Evolutionary conservation across 352 stramenopile genomes (phyloP), one percentile per base, ranked within the genome.

Genomic region (Globisporangium cederbergense): DNA sequence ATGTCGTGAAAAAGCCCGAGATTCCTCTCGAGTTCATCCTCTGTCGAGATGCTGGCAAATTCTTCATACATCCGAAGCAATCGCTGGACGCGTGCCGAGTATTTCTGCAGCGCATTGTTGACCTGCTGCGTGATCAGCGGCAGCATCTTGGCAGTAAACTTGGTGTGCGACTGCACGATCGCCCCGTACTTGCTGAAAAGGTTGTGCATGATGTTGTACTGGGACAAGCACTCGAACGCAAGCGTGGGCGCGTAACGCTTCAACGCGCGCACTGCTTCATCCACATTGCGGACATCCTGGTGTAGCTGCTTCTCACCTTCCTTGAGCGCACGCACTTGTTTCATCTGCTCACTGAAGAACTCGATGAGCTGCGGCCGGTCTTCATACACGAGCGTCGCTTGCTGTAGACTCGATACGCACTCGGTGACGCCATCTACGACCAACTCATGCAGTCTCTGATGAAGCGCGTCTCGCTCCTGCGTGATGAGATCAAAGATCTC

Each of bases 81-180:
- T 1, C 75, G 76, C 43, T 89, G 79, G 18, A 83, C 86, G 2
- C 81, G 72, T 16, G 70, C 18, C 2, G 74, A 75, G 45, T 85
- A 85, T 18, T 82, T 85, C 32, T 89, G 78, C 4, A 90, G 55
- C 11, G 71, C 78, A 28, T 58, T 75, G 36, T 77, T 78, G 16
- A 92, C 81, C 63, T 92, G 83, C 55, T 90, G 79, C 7, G 78
- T 88, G 51, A 92, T 90, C 22, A 73, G 75, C 1, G 83, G 83
- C 20, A 90, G 38, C 50, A 90, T 85, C 52, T 88, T 90, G 13
- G 71, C 71, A 2, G 68, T 75, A 58, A 90, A 92, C 57, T 90
- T 90, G 22, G 69, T 55, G 20, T 92, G 77, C 1, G 79, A 73
- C 65, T 86, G 78, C 6, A 73, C 64, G 3, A 81, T 69, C 16